Evolutionary conservation across 139 green algal species (phyloP), one percentile per base, ranked within the genome.

Genomic region (Coccomyxa sp.): DNA sequence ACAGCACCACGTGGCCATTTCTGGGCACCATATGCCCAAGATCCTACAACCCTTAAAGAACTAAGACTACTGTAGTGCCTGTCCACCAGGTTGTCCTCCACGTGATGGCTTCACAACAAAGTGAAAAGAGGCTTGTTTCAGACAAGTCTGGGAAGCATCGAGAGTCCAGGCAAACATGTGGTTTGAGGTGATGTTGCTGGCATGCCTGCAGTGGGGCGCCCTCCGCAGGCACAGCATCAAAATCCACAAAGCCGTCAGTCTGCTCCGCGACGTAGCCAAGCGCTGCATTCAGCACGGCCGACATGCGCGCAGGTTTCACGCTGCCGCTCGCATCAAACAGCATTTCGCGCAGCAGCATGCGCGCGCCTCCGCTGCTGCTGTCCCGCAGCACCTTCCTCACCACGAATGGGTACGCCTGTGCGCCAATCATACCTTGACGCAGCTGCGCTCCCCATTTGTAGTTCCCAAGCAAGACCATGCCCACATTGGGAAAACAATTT

Each of bases 361-460:
- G 59, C 1, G 84, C 85, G 67, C 87, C 86, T 77, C 85, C 85
- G 58, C 58, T 90, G 81, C 82, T 86, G 81, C 91, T 89, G 85
- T 93, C 92, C 76, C 88, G 91, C 84, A 94, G 87, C 83, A 94
- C 88, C 83, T 93, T 93, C 27, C 92, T 82, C 76, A 91, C 92
- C 17, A 97, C 92, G 79, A 95, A 97, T 25, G 94, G 94, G 81
- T 96, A 97, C 10, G 93, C 93, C 89, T 96, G 88, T 66, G 51
- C 0, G 45, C 30, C 60, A 18, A 3, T 74, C 21, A 74, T 9
- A 27, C 38, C 38, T 51, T 51, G 38, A 51, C 7, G 13, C 32
- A 81, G 21, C 15, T 59, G 1, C 32, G 25, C 15, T n/a, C 32
- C 38, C 38, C 38, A 51, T 7, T 51, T 51, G 38, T 51, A 7